These are phyloP conservation scores for Aspergillus wentii DNA, from an alignment of 495 filamentous ascomycete species.

Conservation along the genomic window DNA sequence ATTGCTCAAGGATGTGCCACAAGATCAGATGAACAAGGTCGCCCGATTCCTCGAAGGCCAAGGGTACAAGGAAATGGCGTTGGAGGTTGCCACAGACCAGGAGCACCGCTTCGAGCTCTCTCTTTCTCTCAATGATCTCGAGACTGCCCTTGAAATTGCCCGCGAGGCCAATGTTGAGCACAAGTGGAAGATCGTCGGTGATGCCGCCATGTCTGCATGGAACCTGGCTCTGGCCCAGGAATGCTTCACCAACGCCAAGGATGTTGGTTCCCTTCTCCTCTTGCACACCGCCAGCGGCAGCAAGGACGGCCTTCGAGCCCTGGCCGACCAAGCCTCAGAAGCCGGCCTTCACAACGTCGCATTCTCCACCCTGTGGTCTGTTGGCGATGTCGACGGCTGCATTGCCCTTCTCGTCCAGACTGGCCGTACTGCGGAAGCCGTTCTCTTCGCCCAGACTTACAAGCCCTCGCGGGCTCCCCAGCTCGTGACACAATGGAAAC, in stretches of 20 bases:
- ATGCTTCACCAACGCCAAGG: slow-evolving; percentile 86
- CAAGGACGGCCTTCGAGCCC: slow-evolving; percentile 61
- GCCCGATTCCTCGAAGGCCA: slow-evolving; percentile 97
- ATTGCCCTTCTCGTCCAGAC: slow-evolving; percentile 76
- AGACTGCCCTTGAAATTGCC: slow-evolving; percentile 81
- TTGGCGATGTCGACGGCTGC: slow-evolving; percentile 77
- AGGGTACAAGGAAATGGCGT: slow-evolving; percentile 89
- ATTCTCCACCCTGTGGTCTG: slow-evolving; percentile 84
- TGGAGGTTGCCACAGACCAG: slow-evolving; percentile 92
- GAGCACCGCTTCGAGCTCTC: slow-evolving; percentile 97
- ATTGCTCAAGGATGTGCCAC: slow-evolving; percentile 73
- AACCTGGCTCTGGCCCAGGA: slow-evolving; percentile 83
- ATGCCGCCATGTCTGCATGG: slow-evolving; percentile 83
- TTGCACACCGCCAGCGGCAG: slow-evolving; percentile 79
- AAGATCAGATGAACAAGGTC: slow-evolving; percentile 94
- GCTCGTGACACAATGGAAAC: slow-evolving; percentile 76
- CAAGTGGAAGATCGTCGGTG: slow-evolving; percentile 95
- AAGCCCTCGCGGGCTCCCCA: slow-evolving; percentile 70
- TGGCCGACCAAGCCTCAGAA: slow-evolving; percentile 68
- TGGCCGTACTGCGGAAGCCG: slow-evolving; percentile 74
- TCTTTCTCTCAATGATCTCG: slow-evolving; percentile 73
- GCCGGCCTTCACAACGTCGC: slow-evolving; percentile 84
- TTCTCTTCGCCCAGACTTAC: slow-evolving; percentile 90
- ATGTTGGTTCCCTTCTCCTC: slow-evolving; percentile 82
- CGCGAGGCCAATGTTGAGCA: slow-evolving; percentile 81